Percentiles rank a stretch among this genome's conserved stretches.
These are phyloP conservation scores for Bonia amplexicaulis DNA, from an alignment of 176 grass and related monocot species.

Conservation along the genomic window DNA sequence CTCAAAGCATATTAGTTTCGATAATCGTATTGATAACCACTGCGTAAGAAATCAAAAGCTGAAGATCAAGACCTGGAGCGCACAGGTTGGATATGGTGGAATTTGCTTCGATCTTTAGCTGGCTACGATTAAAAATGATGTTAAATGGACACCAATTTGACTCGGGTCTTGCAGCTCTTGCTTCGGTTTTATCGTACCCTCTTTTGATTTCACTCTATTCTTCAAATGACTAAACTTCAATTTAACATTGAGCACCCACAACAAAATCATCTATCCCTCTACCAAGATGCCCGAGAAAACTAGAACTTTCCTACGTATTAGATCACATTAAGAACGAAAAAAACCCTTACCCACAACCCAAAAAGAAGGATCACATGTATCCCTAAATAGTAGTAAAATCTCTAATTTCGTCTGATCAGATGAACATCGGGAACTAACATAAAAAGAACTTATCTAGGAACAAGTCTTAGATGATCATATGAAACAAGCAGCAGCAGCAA, in stretches of 20 bases:
- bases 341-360: not conserved
- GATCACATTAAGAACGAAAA: not conserved
- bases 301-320: not conserved
- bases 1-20: not conserved
- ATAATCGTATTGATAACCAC: not conserved
- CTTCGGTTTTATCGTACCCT: not conserved
- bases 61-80: not conserved
- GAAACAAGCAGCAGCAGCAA: not conserved
- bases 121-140: constrained; percentile 12
- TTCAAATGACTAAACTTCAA: not conserved
- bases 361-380: not conserved
- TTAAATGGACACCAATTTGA: not conserved
- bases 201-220: not conserved
- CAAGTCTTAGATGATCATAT: not conserved
- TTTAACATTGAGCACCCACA: not conserved
- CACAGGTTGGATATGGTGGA: not conserved
- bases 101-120: not conserved
- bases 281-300: not conserved
- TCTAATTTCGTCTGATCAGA: not conserved
- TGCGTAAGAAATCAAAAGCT: not conserved
- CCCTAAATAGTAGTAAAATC: not conserved
- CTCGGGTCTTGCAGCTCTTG: not conserved
- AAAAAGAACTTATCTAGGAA: not conserved
- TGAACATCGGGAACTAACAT: not conserved
- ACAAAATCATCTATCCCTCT: not conserved